These are phyloP conservation scores for Hemileia vastatrix DNA, from an alignment of 1,284 basidiomycete species.

Conservation along the genomic window DNA sequence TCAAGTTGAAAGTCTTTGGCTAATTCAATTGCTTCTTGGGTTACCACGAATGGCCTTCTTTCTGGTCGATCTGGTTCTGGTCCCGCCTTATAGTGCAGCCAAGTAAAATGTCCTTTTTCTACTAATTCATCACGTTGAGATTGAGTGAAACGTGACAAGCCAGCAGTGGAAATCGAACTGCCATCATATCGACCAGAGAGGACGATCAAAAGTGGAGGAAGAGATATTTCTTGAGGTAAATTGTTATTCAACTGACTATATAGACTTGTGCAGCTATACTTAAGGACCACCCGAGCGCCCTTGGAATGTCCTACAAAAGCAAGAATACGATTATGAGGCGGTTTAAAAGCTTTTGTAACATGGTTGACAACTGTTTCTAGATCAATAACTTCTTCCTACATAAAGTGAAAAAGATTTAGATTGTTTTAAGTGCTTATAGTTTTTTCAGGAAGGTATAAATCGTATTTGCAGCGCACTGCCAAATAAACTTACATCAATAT, in stretches of 20 bases:
- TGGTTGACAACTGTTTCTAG: conserved; percentile 5
- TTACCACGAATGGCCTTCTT: conserved; percentile 3
- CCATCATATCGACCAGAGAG: conserved; percentile 9
- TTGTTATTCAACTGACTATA: background rate
- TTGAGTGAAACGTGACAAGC: conserved; percentile 7
- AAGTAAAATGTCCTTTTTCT: conserved; percentile 1
- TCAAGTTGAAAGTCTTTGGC: background rate
- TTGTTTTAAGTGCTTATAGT: background rate
- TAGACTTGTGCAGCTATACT: conserved; percentile 1
- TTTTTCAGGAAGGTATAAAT: background rate
- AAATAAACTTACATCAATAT: conserved; percentile 9
- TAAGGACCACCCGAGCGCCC: conserved; percentile 1
- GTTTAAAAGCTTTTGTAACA: background rate
- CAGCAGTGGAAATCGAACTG: background rate
- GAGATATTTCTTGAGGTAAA: background rate
- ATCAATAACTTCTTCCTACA: conserved; percentile 6
- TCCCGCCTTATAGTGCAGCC: conserved; percentile 6
- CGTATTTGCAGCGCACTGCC: too few species aligned
- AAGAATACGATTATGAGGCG: conserved; percentile 5
- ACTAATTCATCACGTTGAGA: conserved; percentile 7
- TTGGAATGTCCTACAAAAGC: conserved; percentile 9
- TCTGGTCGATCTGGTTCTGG: background rate
- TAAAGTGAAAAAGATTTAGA: too few species aligned
- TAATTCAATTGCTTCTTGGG: background rate
- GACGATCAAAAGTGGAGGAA: conserved; percentile 2